These are phyloP conservation scores for Lactarius trivialis DNA, from an alignment of 768 basidiomycete genomes.

Conservation along the genomic window DNA sequence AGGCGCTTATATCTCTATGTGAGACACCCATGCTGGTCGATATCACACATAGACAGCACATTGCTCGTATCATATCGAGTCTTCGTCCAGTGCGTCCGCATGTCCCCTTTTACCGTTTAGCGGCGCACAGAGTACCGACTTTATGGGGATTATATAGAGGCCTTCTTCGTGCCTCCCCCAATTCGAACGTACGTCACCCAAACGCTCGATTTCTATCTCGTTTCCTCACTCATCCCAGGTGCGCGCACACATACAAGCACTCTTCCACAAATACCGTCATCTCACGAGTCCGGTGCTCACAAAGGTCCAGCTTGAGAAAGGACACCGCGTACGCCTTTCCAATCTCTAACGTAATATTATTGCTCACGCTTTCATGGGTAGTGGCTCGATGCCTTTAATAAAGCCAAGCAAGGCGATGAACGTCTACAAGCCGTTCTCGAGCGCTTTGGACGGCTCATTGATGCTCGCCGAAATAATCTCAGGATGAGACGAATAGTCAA, in stretches of 20 bases:
- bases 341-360: neutral
- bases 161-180: slow-evolving; percentile 50
- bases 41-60: neutral
- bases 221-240: slow-evolving; percentile 38
- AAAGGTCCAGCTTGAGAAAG: slow-evolving; percentile 40
- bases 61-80: neutral
- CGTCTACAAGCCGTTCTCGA: slow-evolving; percentile 40
- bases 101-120: slow-evolving; percentile 61
- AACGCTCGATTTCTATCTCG: neutral
- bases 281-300: slow-evolving; percentile 50
- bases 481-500: slow-evolving; percentile 41
- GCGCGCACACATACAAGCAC: slow-evolving; percentile 44
- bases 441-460: slow-evolving; percentile 56
- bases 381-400: slow-evolving; percentile 55
- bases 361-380: slow-evolving; percentile 25
- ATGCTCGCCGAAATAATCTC: slow-evolving; percentile 42
- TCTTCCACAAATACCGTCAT: slow-evolving; percentile 48
- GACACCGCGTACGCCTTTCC: slow-evolving; percentile 46
- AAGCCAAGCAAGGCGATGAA: slow-evolving; percentile 48
- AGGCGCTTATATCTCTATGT: no score
- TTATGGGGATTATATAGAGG: slow-evolving; percentile 71
- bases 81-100: slow-evolving; percentile 39
- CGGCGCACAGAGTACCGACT: slow-evolving; percentile 70
- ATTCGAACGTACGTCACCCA: slow-evolving; percentile 43
- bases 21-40: neutral